Percentiles rank a stretch among this genome's conserved stretches.
Conservation (phyloP, 345 rosid species). For the Aquilaria sinensis region DNA sequence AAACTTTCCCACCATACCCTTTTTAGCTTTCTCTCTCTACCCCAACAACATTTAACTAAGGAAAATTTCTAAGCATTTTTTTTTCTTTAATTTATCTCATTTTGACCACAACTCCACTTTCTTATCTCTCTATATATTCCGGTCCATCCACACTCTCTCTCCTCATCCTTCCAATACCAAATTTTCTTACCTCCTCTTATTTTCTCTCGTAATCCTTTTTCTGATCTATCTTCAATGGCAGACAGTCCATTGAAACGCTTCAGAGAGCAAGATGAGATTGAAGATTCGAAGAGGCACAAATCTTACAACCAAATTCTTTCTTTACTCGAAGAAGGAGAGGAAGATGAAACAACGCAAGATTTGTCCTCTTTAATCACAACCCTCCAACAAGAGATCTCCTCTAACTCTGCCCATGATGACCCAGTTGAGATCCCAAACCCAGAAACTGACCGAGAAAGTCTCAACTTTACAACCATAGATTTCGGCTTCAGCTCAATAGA, state of each 20-base stretch:
- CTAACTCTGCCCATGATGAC: conserved; percentile 17
- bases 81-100: conserved; percentile 14
- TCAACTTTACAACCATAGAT: not conserved
- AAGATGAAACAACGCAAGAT: conserved; percentile 42
- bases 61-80: not conserved
- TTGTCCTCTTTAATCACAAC: conserved; percentile 45
- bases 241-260: conserved; percentile 47
- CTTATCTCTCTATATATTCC: conserved; percentile 42
- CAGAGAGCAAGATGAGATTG: conserved; percentile 40
- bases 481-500: too few species aligned
- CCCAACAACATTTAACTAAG: not conserved
- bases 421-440: not conserved
- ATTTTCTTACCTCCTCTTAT: not conserved
- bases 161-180: not conserved
- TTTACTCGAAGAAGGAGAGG: conserved; percentile 44
- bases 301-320: conserved; percentile 33
- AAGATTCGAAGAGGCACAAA: conserved; percentile 46
- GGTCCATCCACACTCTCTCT: not conserved
- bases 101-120: conserved; percentile 40
- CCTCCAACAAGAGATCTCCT: conserved; percentile 49
- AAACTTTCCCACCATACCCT: not conserved
- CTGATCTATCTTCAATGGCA: conserved; percentile 27
- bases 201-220: not conserved
- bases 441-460: conserved; percentile 13
- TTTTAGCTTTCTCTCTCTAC: not conserved